Evolutionary conservation across 148 eudicot genomes (phyloP), one percentile per base, ranked within the genome.

Genomic region (Silene conica): DNA sequence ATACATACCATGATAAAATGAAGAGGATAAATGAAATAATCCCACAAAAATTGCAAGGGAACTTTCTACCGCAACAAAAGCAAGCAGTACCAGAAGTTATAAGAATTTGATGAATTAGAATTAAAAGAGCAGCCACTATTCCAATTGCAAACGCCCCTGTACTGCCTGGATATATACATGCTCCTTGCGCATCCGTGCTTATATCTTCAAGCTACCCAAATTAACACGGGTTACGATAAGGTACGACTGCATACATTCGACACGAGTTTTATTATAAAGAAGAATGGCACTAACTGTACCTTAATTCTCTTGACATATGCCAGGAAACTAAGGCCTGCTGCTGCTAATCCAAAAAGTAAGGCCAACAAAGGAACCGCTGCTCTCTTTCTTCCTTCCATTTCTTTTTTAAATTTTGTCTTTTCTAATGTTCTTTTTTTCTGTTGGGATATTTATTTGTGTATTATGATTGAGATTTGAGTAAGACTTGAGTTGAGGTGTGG

Each of bases 11-110:
- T 3, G 82, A 80, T 0, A 75, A 26, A 14, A 75, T 8, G 78
- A 55, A 65, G 71, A 64, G 50, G 38, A 80, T 25, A 8, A 80
- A 4, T 1, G 82, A 11, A 6, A 45, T 8, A 10, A 64, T 28
- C 23, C 60, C 26, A 46, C 72, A 11, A 6, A 70, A 63, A 0
- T 21, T 64, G 26, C 72, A 26, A 11, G 69, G 65, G 15, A 60
- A 45, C 26, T n/a, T n/a, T 48, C 76, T 41, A 25, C 72, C 48
- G 18, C 78, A 75, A 31, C 82, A 80, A 18, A 80, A 80, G 72
- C 79, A 80, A 16, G 54, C 52, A 38, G 62, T 72, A 0, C 61
- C 76, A 67, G 12, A 46, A 31, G 76, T 71, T 15, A 72, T 48
- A 1, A 72, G 16, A 1, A 72, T 21, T 41, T 80, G 83, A 8